A percentile compares a stretch with the other conserved stretches of the same genome.
Evolutionary conservation across 2,329 filamentous ascomycete species (phyloP).

Genomic region (Hymenoscyphus albidus): DNA sequence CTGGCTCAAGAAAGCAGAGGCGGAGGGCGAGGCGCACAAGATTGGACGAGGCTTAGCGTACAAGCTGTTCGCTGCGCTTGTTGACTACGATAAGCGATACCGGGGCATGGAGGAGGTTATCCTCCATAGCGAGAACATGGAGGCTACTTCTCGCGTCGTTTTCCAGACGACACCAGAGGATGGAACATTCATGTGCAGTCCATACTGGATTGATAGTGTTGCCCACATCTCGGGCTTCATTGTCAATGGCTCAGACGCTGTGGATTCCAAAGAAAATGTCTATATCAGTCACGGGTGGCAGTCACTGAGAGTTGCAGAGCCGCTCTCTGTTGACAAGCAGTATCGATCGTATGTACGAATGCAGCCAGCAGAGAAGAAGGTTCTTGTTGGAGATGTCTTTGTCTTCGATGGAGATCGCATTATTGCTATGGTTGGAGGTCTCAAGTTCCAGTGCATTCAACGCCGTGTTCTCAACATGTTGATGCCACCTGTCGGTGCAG

Average conservation of each 20-base stretch:
- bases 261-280: conserved; percentile 52
- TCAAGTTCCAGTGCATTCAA: conserved; percentile 37
- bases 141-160: conserved; percentile 42
- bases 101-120: conserved; percentile 57
- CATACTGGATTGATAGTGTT: conserved; percentile 57
- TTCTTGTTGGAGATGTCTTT: conserved; percentile 52
- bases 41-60: conserved; percentile 72
- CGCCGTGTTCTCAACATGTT: conserved; percentile 50
- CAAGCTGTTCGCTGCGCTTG: conserved; percentile 60
- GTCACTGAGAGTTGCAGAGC: conserved; percentile 48
- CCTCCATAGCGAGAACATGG: conserved; percentile 45
- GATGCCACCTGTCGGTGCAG: conserved; percentile 55
- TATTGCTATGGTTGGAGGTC: conserved; percentile 26
- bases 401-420: conserved; percentile 43
- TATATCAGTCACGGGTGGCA: conserved; percentile 60
- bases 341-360: conserved; percentile 57
- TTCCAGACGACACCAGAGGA: conserved; percentile 48
- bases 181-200: conserved; percentile 52
- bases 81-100: conserved; percentile 53
- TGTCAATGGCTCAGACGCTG: conserved; percentile 54
- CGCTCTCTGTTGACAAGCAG: conserved; percentile 42
- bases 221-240: conserved; percentile 60
- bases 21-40: conserved; percentile 65
- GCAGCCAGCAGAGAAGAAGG: conserved; percentile 48
- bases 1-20: conserved; percentile 55